Evolutionary conservation across 2,329 filamentous ascomycete genomes (phyloP).

Genomic region (Falciphora oryzae): DNA sequence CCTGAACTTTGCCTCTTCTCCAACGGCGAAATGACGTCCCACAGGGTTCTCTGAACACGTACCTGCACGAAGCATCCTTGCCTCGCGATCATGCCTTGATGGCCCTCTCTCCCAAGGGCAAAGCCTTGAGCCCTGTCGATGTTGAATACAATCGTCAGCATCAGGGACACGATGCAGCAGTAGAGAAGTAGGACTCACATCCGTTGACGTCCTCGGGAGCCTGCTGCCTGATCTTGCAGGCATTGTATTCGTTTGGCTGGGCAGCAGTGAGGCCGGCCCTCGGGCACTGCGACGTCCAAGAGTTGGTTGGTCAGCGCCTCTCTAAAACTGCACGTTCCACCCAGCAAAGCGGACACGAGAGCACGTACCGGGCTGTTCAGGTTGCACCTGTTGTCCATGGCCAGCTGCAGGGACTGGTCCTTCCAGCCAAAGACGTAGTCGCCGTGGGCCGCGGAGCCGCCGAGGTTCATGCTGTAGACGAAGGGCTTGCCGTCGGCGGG

Average conservation of each 20-base stretch:
- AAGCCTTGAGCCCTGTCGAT: conserved; percentile 24
- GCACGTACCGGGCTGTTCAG: conserved; percentile 28
- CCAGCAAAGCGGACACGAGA: too few species aligned
- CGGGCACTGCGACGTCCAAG: conserved; percentile 27
- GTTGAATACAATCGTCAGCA: conserved; percentile 6
- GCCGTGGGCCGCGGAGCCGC: conserved; percentile 42
- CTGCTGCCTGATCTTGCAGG: conserved; percentile 40
- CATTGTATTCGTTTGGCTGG: conserved; percentile 37
- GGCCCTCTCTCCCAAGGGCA: conserved; percentile 28
- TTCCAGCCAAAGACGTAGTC: conserved; percentile 50
- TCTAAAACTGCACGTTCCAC: too few species aligned
- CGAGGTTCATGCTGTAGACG: conserved; percentile 39
- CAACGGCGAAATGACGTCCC: too few species aligned
- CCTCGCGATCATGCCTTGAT: conserved; percentile 21
- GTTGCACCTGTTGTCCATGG: conserved; percentile 41
- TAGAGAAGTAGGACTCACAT: conserved; percentile 28
- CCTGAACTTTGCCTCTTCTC: too few species aligned
- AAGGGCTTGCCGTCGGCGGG: conserved; percentile 37
- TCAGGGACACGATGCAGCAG: not conserved
- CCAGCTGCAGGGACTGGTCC: conserved; percentile 40
- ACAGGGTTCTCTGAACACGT: too few species aligned
- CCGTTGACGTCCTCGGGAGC: conserved; percentile 43
- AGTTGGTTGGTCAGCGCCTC: too few species aligned
- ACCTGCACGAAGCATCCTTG: too few species aligned
- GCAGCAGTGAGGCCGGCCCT: conserved; percentile 39